Conservation (phyloP, 1,139 yeast species). For the Pneumocystis canis region DNA sequence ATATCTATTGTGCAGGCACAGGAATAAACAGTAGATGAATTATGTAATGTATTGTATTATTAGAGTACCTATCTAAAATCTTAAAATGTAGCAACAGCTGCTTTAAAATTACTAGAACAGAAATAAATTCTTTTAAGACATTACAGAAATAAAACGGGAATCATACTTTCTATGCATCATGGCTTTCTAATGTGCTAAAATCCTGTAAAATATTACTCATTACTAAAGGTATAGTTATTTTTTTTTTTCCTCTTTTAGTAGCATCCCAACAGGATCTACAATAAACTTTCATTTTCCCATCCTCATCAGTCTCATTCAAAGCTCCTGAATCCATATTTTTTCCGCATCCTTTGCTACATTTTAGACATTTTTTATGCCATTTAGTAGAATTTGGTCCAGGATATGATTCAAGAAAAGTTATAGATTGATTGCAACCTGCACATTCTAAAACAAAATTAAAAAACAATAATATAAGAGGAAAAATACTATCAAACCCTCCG, state of each 20-base stretch:
- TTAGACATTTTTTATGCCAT: constrained; percentile 3
- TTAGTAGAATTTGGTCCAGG: constrained; percentile 2
- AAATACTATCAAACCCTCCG: constrained; percentile 1
- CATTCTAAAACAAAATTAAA: not conserved
- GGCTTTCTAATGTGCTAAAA: not conserved
- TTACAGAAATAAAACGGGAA: not conserved
- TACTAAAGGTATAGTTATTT: not conserved
- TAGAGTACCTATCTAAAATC: not conserved
- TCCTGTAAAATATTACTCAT: not conserved
- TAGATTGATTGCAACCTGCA: not conserved
- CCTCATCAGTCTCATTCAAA: not conserved
- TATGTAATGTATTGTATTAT: not conserved
- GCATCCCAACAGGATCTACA: constrained; percentile 2
- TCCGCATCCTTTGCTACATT: not conserved
- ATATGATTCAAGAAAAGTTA: not conserved
- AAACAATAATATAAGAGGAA: not conserved
- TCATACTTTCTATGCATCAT: not conserved
- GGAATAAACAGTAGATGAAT: not conserved
- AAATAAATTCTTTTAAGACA: not conserved
- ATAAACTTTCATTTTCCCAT: constrained; percentile 2
- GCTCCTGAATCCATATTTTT: constrained; percentile 1
- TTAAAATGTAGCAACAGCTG: not conserved
- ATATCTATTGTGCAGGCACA: not conserved
- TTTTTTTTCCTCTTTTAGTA: not conserved
- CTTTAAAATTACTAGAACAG: not conserved